phyloP scores from a whole-genome alignment of 2,329 filamentous ascomycete species.

The Ceratocystis destructans region DNA sequence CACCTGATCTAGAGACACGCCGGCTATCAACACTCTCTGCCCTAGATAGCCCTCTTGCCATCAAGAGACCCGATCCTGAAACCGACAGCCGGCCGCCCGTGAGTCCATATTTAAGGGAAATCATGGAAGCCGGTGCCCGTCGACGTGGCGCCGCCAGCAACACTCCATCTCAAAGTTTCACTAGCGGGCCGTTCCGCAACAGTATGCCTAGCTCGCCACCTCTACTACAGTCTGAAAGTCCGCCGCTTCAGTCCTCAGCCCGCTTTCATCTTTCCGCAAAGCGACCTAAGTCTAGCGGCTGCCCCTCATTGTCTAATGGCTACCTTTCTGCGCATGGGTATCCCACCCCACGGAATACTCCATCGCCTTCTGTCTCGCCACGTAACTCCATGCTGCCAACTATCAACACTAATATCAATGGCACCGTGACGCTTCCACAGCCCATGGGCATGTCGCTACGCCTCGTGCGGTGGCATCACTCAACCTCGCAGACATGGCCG shows the following conservation, averaged over 20 bases:
- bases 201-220: neutral
- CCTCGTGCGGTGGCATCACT: constrained; percentile 15
- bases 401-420: constrained; percentile 14
- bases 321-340: neutral
- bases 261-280: neutral
- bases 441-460: constrained; percentile 14
- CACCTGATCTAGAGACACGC: constrained; percentile 10
- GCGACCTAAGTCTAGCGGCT: constrained; percentile 31
- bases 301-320: constrained; percentile 20
- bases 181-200: neutral
- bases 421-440: constrained; percentile 9
- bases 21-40: constrained; percentile 9
- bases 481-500: constrained; percentile 12
- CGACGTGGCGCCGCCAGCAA: constrained; percentile 23
- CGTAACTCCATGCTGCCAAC: constrained; percentile 24
- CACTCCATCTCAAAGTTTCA: neutral
- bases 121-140: constrained; percentile 23
- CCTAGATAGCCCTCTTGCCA: constrained; percentile 3
- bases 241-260: neutral
- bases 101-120: constrained; percentile 36
- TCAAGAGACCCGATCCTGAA: constrained; percentile 32
- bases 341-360: constrained; percentile 21
- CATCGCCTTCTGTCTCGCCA: constrained; percentile 26
- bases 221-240: neutral
- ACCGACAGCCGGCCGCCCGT: constrained; percentile 51